phyloP scores from a whole-genome alignment of 179 eudicot species.

The Beta lomatogona region DNA sequence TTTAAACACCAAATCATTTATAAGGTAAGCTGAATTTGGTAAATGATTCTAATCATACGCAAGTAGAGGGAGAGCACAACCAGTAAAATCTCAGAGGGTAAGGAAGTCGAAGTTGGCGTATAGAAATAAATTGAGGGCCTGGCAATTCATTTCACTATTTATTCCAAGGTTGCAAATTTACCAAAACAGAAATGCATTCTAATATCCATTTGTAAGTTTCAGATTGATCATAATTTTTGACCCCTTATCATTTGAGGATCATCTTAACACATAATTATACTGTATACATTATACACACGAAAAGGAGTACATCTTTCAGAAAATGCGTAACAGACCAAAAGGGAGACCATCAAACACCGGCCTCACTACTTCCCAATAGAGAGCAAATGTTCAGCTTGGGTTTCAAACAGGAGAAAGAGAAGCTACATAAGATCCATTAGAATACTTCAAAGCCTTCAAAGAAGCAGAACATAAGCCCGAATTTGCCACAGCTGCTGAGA shows the following conservation, averaged over 20 bases:
- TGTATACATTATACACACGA: background rate
- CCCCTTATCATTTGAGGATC: background rate
- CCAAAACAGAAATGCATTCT: too few relatives aligned
- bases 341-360: slow-evolving; percentile 2
- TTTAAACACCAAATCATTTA: too few relatives aligned
- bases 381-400: background rate
- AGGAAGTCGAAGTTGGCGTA: too few relatives aligned
- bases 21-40: too few relatives aligned
- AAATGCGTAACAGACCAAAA: background rate
- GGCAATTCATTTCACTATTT: too few relatives aligned
- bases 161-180: too few relatives aligned
- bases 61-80: too few relatives aligned
- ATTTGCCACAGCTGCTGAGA: slow-evolving; percentile 44
- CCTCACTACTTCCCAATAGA: slow-evolving; percentile 3
- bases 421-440: slow-evolving; percentile 56
- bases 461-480: slow-evolving; percentile 49
- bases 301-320: background rate
- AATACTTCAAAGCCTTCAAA: slow-evolving; percentile 62
- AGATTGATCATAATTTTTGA: background rate
- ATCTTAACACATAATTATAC: background rate
- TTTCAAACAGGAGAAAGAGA: slow-evolving; percentile 50
- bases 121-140: too few relatives aligned
- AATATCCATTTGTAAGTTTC: background rate
- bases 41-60: too few relatives aligned
- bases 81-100: too few relatives aligned